Percentiles rank a stretch among this genome's conserved stretches.
These are phyloP conservation scores for Syzygium syzygioides DNA, from an alignment of 441 rosid species.

Conservation along the genomic window DNA sequence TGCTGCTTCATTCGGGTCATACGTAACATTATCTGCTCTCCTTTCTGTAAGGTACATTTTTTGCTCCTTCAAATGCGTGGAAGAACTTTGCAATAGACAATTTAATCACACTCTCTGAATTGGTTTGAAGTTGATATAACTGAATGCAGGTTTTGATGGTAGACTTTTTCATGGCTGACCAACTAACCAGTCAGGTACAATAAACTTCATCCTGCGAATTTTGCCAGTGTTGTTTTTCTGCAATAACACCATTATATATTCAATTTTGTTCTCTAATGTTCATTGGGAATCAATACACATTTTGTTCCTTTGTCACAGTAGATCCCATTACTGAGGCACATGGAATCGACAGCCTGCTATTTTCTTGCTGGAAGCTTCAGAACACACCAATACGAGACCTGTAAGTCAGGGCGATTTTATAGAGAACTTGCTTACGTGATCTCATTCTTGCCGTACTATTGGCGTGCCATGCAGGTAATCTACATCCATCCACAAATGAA, in stretches of 20 bases:
- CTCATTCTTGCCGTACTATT: conserved; percentile 87
- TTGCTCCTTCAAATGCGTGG: neutral
- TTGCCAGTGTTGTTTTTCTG: neutral
- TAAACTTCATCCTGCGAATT: neutral
- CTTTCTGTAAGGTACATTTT: conserved; percentile 64
- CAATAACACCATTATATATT: neutral
- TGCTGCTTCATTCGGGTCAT: conserved; percentile 70
- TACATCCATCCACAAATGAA: neutral
- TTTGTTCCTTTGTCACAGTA: conserved; percentile 14
- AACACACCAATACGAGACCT: conserved; percentile 66
- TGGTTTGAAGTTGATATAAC: neutral
- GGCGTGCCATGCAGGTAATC: conserved; percentile 99
- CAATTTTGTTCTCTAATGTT: neutral
- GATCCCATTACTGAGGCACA: conserved; percentile 86
- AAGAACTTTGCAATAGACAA: neutral
- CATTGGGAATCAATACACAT: neutral
- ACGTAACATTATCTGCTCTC: conserved; percentile 82
- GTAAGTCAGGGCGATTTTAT: conserved; percentile 61
- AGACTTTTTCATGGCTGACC: conserved; percentile 98
- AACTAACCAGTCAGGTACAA: conserved; percentile 91
- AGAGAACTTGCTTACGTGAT: conserved; percentile 77
- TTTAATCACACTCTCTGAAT: neutral
- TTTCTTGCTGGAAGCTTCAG: conserved; percentile 71
- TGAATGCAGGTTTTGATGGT: conserved; percentile 75
- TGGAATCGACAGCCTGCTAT: conserved; percentile 88